phyloP scores from a whole-genome alignment of 2,329 filamentous ascomycete species.

The Talaromyces sp. region DNA sequence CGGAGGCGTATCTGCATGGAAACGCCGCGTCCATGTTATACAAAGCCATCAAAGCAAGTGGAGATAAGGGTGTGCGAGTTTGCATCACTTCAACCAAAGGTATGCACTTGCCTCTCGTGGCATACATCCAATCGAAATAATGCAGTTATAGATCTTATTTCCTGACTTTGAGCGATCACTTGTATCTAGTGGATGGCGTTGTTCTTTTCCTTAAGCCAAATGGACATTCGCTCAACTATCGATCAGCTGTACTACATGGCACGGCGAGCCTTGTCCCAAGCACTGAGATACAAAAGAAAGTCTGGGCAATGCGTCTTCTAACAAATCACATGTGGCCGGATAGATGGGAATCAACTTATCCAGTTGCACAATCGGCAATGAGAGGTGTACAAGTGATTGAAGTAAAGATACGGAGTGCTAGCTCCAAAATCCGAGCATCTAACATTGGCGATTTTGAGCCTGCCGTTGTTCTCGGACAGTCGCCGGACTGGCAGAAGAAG shows the following conservation, averaged over 20 bases:
- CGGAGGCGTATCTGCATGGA: conserved; percentile 28
- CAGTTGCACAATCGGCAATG: conserved; percentile 9
- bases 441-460: conserved; percentile 16
- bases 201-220: conserved; percentile 17
- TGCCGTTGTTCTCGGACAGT: neutral
- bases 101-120: neutral
- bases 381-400: conserved; percentile 17
- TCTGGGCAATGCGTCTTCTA: conserved; percentile 17
- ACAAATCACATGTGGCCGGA: conserved; percentile 18
- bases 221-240: conserved; percentile 19
- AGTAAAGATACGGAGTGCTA: conserved; percentile 12
- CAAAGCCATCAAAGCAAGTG: neutral
- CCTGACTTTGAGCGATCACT: neutral
- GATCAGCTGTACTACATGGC: conserved; percentile 16
- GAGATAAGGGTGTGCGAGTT: neutral
- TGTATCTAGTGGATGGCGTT: conserved; percentile 12
- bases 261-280: conserved; percentile 8
- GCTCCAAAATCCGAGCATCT: conserved; percentile 15
- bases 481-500: conserved; percentile 6
- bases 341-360: conserved; percentile 16
- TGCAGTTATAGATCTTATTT: too few relatives aligned
- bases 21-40: conserved; percentile 22
- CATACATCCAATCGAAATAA: too few relatives aligned
- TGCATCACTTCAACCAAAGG: neutral
- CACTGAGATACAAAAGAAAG: conserved; percentile 1